Percentiles rank a stretch among this genome's conserved stretches.
These are phyloP conservation scores for Trichomonascaceae sp. DNA, from an alignment of 1,139 yeast genomes.

Conservation along the genomic window DNA sequence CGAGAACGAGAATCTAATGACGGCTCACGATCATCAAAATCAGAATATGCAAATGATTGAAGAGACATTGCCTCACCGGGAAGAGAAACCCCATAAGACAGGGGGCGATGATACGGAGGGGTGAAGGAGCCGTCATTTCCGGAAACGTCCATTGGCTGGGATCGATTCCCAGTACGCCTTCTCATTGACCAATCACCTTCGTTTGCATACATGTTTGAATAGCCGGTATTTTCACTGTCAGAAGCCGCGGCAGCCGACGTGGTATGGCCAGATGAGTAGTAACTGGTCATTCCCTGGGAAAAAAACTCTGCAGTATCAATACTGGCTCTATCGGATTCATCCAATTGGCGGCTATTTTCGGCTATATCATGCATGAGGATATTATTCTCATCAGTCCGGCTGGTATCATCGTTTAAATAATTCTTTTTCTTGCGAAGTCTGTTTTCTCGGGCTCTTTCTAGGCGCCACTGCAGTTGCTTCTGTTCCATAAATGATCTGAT, in stretches of 20 bases:
- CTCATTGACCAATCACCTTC: conserved; percentile 8
- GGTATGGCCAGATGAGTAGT: conserved; percentile 20
- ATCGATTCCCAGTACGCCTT: conserved; percentile 1
- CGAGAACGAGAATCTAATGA: conserved; percentile 3
- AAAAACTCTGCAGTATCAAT: conserved; percentile 8
- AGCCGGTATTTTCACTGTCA: neutral
- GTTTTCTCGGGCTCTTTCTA: conserved; percentile 13
- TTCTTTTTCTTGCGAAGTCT: conserved; percentile 3
- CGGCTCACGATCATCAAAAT: neutral
- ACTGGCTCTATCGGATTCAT: conserved; percentile 1
- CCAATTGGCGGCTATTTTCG: neutral
- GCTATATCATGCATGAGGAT: conserved; percentile 8
- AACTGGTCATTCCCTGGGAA: conserved; percentile 9
- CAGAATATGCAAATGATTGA: conserved; percentile 1
- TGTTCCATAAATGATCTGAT: conserved; percentile 18
- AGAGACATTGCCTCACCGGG: conserved; percentile 3
- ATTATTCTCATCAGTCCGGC: conserved; percentile 11
- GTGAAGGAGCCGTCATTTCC: neutral
- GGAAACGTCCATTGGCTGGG: neutral
- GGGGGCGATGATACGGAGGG: neutral
- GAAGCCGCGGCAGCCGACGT: conserved; percentile 1
- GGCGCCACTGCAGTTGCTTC: conserved; percentile 19
- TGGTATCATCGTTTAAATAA: neutral
- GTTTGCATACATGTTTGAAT: neutral
- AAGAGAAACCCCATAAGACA: conserved; percentile 1